Base-by-base conservation (phyloP, 257 asterid genomes). In the Solanum pennellii region DNA sequence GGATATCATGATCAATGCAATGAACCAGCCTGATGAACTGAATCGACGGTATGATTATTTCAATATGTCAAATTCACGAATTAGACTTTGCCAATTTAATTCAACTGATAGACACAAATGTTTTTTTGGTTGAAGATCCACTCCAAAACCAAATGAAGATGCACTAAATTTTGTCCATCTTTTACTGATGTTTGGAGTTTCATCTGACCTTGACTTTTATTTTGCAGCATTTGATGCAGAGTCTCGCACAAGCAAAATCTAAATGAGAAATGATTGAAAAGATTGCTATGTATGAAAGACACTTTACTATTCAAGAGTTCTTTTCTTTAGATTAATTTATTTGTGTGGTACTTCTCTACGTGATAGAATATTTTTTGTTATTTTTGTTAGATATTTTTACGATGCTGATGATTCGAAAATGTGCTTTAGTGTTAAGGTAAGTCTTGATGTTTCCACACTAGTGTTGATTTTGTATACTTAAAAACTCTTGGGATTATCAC, bases 1-100 rank as follows among this genome's bases (percentile, higher is more conserved):
- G 87, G 95, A 95, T 89, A 90, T 92, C 42, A 89, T 94, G 83
- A 95, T 94, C 37, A 91, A 93, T 13, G 91, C 92, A 73, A 90
- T 95, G 71, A 91, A 93, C 9, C 10, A 52, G 62, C n/a, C n/a
- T 93, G 91, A 76, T 49, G 21, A 49, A 14, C 59, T 15, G 98
- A 93, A 77, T 83, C 90, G 92, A 83, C 93, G 94, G 97, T 93
- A 89, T 42, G 91, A 83, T 42, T 27, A 33, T 12, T 41, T 18
- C 20, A 7, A 6, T 60, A 35, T 65, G 41, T 14, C 15, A 80
- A 16, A 69, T 47, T 5, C 68, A 27, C 79, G 39, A 11, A 75
- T 86, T 74, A 45, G 86, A 59, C n/a, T 16, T 62, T 25, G 12
- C 3, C 23, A 56, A 23, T 65, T 86, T 35, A 25, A 2, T 41